Base-by-base conservation (phyloP, 2,329 filamentous ascomycete species). In the Cryphonectria japonica region DNA sequence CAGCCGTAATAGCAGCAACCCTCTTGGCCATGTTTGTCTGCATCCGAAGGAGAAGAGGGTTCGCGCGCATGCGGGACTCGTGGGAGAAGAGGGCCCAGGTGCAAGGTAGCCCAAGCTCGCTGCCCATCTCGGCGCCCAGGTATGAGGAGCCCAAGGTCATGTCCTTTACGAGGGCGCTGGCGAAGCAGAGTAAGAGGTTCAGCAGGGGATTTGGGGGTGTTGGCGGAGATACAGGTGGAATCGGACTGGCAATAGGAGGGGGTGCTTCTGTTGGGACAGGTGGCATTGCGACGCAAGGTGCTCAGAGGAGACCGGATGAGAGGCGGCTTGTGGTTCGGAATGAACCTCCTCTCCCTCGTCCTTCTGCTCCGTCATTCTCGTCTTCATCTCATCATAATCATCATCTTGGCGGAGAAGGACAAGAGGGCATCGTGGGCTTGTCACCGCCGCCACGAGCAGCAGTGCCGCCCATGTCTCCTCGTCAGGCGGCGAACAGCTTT, bases 1-100 rank as follows among this genome's bases (percentile, higher is more conserved):
- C 85, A 5, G 84, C 84, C 1, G 79, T 85, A 3, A 78, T 83
- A 5, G 74, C 91, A 26, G 85, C 83, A 7, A 75, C 88, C 39
- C 82, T 81, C 5, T 76, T 86, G 4, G 71, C 69, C 3, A 16
- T 71, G 19, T 71, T 60, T 39, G 26, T 68, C 14, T 50, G 62
- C 57, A 32, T 64, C n/a, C 71, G 71, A 16, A 54, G 68, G 34
- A 66, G 66, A 13, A 57, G 54, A 3, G 66, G 66, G 2, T 83
- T 85, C 72, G 78, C 80, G 66, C 78, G 79, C 4, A 77, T 79
- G 71, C 75, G 77, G 26, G 79, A 83, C 71, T 82, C 79, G 29
- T 81, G 78, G 79, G 75, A 77, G 78, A 71, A 57, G 68, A 50
- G 46, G 75, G 63, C 2, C 67, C 70, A 34, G 75, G 63, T 2